Percentiles rank a stretch among this genome's conserved stretches.
phyloP scores from a whole-genome alignment of 2,329 filamentous ascomycete species.

The Fusarium circinatum region DNA sequence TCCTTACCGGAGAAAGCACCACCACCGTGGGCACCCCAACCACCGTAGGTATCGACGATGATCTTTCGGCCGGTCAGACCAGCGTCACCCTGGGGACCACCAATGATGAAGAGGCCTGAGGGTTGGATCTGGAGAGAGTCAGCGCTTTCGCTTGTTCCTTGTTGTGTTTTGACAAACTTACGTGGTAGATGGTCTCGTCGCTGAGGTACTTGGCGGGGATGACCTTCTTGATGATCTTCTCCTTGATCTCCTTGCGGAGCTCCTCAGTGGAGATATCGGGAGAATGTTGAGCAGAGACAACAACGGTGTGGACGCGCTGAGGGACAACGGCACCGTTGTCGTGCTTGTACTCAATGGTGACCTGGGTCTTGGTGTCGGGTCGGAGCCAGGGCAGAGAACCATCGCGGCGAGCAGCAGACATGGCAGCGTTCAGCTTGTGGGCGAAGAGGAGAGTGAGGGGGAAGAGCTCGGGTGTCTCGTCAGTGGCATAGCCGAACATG shows the following conservation, averaged over 20 bases:
- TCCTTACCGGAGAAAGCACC: slow-evolving; percentile 99
- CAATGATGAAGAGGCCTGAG: slow-evolving; percentile 98
- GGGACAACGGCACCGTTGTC: slow-evolving; percentile 94
- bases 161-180: slow-evolving; percentile 56
- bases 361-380: slow-evolving; percentile 99
- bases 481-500: slow-evolving; percentile 99
- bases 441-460: slow-evolving; percentile 93
- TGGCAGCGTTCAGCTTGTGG: slow-evolving; percentile 96
- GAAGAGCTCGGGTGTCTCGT: slow-evolving; percentile 97
- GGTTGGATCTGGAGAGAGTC: slow-evolving; percentile 78
- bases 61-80: slow-evolving; percentile 99
- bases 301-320: slow-evolving; percentile 92
- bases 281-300: slow-evolving; percentile 95
- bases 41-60: slow-evolving; percentile 99
- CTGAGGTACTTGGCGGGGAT: slow-evolving; percentile 94
- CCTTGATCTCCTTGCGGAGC: slow-evolving; percentile 92
- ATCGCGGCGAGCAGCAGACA: slow-evolving; percentile 88
- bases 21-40: slow-evolving; percentile 99
- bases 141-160: not conserved
- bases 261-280: slow-evolving; percentile 89
- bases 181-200: slow-evolving; percentile 94
- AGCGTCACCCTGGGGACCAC: slow-evolving; percentile 98
- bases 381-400: slow-evolving; percentile 92
- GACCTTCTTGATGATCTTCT: slow-evolving; percentile 96
- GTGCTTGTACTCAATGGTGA: slow-evolving; percentile 98